Percentiles rank a stretch among this genome's conserved stretches.
Conservation (phyloP, 441 rosid genomes). For the Populus hybrid region DNA sequence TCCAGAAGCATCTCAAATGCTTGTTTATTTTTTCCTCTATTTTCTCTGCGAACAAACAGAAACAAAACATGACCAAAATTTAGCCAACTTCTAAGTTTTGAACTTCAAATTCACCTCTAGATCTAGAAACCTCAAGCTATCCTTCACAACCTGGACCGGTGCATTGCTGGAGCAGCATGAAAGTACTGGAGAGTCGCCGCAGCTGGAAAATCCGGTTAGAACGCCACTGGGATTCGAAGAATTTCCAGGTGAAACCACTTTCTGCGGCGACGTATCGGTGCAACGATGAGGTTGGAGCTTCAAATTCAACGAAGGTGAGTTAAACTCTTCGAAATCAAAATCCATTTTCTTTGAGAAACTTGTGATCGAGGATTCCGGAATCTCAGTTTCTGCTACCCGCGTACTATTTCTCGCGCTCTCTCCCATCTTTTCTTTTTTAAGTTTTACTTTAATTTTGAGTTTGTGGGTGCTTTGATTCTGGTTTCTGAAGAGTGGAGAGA, state of each 20-base stretch:
- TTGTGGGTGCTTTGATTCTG: not conserved
- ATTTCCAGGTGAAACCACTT: slow-evolving; percentile 4
- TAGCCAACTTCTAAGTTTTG: not conserved
- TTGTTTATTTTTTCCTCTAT: not conserved
- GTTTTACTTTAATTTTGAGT: too few species aligned
- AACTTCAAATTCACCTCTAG: slow-evolving; percentile 41
- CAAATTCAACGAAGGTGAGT: too few species aligned
- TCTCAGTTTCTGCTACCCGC: too few species aligned
- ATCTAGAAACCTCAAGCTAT: slow-evolving; percentile 40
- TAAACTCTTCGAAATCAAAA: too few species aligned
- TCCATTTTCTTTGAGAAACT: too few species aligned
- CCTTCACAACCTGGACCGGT: slow-evolving; percentile 31
- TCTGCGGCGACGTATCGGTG: not conserved
- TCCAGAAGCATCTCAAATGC: not conserved
- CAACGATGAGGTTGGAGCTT: slow-evolving; percentile 21
- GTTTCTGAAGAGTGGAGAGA: not conserved
- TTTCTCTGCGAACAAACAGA: not conserved
- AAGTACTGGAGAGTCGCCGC: slow-evolving; percentile 15
- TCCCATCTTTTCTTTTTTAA: slow-evolving; percentile 11
- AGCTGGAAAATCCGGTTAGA: slow-evolving; percentile 22
- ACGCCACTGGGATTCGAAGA: slow-evolving; percentile 20
- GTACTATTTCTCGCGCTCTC: slow-evolving; percentile 7
- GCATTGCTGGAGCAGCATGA: slow-evolving; percentile 35
- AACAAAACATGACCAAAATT: not conserved
- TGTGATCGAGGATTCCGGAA: too few species aligned